Evolutionary conservation across 116 monocot species (phyloP).

Genomic region (Dioscorea cayenensis): DNA sequence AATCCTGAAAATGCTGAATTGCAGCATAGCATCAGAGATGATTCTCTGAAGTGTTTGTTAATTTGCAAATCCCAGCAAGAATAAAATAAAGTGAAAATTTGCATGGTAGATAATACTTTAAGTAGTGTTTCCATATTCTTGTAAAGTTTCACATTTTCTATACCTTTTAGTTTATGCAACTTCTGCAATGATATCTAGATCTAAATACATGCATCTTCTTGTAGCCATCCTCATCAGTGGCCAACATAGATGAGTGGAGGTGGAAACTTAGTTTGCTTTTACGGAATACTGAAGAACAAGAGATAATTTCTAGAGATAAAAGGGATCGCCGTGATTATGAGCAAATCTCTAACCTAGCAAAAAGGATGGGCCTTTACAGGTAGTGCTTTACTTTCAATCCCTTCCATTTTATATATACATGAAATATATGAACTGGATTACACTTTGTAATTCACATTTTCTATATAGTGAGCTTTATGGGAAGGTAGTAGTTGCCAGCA

Average conservation of each 20-base stretch:
- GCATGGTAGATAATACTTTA: background rate
- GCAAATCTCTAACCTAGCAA: slow-evolving; percentile 79
- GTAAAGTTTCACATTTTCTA: background rate
- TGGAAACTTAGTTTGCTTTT: slow-evolving; percentile 96
- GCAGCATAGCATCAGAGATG: too few relatives aligned
- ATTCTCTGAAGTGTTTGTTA: too few relatives aligned
- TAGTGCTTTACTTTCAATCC: slow-evolving; percentile 7
- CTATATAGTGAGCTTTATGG: slow-evolving; percentile 77
- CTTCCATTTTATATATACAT: background rate
- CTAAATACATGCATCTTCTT: background rate
- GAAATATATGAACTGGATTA: background rate
- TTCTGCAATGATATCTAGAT: background rate
- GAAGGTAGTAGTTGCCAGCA: slow-evolving; percentile 90
- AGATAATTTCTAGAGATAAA: slow-evolving; percentile 85
- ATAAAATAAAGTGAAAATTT: background rate
- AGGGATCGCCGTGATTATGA: slow-evolving; percentile 96
- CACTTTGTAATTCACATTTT: background rate
- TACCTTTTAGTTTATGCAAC: background rate
- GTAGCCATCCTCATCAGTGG: slow-evolving; percentile 87
- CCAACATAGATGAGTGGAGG: slow-evolving; percentile 98
- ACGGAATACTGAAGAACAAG: slow-evolving; percentile 74
- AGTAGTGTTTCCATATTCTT: background rate
- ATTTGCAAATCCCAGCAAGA: too few relatives aligned
- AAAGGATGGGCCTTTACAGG: slow-evolving; percentile 94
- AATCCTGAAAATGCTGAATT: too few relatives aligned